Conservation (phyloP, 805 yeast genomes). For the Maudiozyma saulgeensis region DNA sequence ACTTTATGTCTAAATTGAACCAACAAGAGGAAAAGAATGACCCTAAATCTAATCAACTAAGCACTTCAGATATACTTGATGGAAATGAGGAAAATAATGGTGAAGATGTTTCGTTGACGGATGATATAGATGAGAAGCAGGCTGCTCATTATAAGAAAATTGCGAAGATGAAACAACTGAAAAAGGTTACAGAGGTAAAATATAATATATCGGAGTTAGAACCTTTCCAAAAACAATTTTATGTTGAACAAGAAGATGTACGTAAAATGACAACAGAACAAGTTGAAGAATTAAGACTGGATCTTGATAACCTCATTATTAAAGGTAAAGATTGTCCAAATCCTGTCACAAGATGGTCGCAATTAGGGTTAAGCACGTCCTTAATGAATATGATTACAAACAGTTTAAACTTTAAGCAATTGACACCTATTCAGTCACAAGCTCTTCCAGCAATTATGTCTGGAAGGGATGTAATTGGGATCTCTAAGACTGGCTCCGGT, state of each 20-base stretch:
- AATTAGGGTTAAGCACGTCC: conserved; percentile 62
- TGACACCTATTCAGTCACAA: conserved; percentile 86
- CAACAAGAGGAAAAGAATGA: not conserved
- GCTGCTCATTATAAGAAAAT: conserved; percentile 24
- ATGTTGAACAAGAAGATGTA: conserved; percentile 49
- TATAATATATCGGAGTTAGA: conserved; percentile 32
- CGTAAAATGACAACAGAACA: conserved; percentile 42
- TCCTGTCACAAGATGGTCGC: conserved; percentile 73
- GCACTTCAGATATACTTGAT: conserved; percentile 1
- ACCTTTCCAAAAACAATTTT: conserved; percentile 54
- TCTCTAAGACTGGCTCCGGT: conserved; percentile 96
- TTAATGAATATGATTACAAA: conserved; percentile 44
- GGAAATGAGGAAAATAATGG: not conserved
- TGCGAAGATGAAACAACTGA: conserved; percentile 33
- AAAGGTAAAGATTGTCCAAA: conserved; percentile 47
- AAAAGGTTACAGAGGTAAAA: conserved; percentile 22
- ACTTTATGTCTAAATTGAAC: conserved; percentile 30
- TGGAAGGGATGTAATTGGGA: conserved; percentile 84
- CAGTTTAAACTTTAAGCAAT: conserved; percentile 43
- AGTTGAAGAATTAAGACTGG: conserved; percentile 42
- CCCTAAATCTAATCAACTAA: not conserved
- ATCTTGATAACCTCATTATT: conserved; percentile 57
- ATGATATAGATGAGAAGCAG: not conserved
- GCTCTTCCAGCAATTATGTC: conserved; percentile 85
- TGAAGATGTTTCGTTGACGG: not conserved